phyloP scores from a whole-genome alignment of 345 rosid species.

The Arabidopsis suecica region DNA sequence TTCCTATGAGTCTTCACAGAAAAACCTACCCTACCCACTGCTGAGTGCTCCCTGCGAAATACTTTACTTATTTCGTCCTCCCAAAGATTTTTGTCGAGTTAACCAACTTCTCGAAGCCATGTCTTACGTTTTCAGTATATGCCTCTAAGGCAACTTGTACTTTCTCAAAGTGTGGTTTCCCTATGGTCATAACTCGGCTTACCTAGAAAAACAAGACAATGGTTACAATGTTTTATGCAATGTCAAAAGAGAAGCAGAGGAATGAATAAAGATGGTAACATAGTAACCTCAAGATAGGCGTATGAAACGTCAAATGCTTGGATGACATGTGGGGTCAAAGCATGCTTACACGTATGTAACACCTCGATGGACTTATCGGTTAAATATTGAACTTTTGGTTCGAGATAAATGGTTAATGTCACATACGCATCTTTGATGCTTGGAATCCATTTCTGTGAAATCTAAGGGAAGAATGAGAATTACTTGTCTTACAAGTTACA shows the following conservation, averaged over 20 bases:
- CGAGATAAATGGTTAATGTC: conserved; percentile 22
- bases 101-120: conserved; percentile 28
- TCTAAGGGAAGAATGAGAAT: background rate
- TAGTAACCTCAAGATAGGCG: conserved; percentile 44
- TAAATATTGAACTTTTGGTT: conserved; percentile 40
- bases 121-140: conserved; percentile 25
- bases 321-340: conserved; percentile 35
- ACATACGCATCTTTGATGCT: conserved; percentile 37
- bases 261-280: conserved; percentile 12
- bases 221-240: background rate
- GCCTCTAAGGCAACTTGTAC: conserved; percentile 41
- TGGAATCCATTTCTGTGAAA: conserved; percentile 47
- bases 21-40: background rate
- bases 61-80: background rate
- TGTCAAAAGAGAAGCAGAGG: background rate
- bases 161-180: conserved; percentile 40
- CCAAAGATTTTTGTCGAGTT: conserved; percentile 6
- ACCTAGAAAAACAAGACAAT: conserved; percentile 35
- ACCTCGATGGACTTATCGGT: conserved; percentile 36
- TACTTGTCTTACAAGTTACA: background rate
- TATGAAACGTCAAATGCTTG: conserved; percentile 22
- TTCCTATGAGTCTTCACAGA: too few species aligned
- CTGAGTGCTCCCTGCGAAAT: background rate
- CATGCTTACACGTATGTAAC: conserved; percentile 35
- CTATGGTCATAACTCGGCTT: conserved; percentile 29